Evolutionary conservation across 2,329 filamentous ascomycete genomes (phyloP).

Genomic region (Colletotrichum falcatum): DNA sequence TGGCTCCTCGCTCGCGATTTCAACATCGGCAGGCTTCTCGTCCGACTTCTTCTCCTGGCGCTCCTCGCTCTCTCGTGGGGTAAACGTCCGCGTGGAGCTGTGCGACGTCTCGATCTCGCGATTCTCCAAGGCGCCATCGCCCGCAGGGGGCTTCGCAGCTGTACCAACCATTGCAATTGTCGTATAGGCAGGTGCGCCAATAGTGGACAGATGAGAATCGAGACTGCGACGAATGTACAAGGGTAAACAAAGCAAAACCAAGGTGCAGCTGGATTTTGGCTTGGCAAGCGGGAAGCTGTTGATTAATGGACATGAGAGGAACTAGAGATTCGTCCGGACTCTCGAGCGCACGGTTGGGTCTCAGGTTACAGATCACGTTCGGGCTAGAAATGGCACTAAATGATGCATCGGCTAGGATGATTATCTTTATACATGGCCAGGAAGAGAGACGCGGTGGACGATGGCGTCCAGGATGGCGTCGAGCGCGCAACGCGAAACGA

Average conservation of each 20-base stretch:
- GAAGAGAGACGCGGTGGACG: conserved; percentile 3
- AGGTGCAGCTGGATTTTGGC: not conserved
- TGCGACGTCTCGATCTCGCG: conserved; percentile 17
- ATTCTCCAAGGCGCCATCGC: conserved; percentile 11
- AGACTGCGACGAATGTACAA: not conserved
- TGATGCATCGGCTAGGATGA: not conserved
- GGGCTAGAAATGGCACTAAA: not conserved
- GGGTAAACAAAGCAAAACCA: conserved; percentile 10
- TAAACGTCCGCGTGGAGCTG: conserved; percentile 35
- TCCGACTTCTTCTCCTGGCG: conserved; percentile 21
- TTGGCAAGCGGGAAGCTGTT: conserved; percentile 18
- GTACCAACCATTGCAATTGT: conserved; percentile 22
- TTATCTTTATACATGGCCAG: conserved; percentile 26
- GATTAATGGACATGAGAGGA: conserved; percentile 15
- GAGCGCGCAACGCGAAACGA: conserved; percentile 15
- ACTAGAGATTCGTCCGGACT: conserved; percentile 31
- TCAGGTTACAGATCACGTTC: conserved; percentile 27
- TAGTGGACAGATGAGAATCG: not conserved
- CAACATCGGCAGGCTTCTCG: not conserved
- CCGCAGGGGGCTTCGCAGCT: conserved; percentile 15
- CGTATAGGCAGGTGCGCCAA: not conserved
- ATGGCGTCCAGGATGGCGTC: not conserved
- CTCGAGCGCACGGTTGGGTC: conserved; percentile 24
- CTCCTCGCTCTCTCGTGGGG: conserved; percentile 33
- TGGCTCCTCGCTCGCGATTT: not conserved